Evolutionary conservation across 495 filamentous ascomycete genomes (phyloP), one percentile per base, ranked within the genome.

Genomic region (Tricharina praecox): DNA sequence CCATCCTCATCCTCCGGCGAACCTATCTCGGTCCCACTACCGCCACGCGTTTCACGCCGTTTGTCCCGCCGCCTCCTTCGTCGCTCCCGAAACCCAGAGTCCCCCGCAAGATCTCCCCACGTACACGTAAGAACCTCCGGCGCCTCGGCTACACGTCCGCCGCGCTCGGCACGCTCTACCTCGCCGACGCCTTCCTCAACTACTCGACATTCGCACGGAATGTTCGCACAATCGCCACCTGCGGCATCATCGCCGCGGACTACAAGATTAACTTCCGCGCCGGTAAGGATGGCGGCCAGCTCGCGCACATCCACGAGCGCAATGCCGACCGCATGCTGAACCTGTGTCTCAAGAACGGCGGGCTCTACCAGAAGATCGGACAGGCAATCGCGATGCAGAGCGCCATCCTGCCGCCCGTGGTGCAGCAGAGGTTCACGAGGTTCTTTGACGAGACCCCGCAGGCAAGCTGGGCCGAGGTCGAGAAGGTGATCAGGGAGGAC

Each of bases 401-500:
- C 44, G 88, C 86, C 1, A 76, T 95, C 33, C 63, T 97, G 42
- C 90, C 90, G 10, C 82, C 85, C 4, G 84, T 93, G 62, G 95
- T 95, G 58, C 85, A 93, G 69, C 73, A 75, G 50, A 94, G 94
- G 84, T 97, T 97, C 59, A 70, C 80, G 28, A 73, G 78, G 49
- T 94, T 97, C 84, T 97, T 97, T 63, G 90, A 95, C 56, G 90
- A 97, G 68, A 92, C 90, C 43, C 85, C 87, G 20, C 87, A 94
- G 70, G 92, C 94, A 60, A 67, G 67, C n/a, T 93, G 83, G 85
- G 70, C 70, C 58, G 81, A 85, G n/a, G 79, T 92, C 2, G 82
- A 93, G 67, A 73, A 69, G 59, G 85, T 93, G 16, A 79, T 97
- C 16, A 65, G 74, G 7, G 82, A 94, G 61, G 90, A 95, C 53